phyloP scores from a whole-genome alignment of 2,329 filamentous ascomycete genomes.

The Penicillium aurantiogriseum region DNA sequence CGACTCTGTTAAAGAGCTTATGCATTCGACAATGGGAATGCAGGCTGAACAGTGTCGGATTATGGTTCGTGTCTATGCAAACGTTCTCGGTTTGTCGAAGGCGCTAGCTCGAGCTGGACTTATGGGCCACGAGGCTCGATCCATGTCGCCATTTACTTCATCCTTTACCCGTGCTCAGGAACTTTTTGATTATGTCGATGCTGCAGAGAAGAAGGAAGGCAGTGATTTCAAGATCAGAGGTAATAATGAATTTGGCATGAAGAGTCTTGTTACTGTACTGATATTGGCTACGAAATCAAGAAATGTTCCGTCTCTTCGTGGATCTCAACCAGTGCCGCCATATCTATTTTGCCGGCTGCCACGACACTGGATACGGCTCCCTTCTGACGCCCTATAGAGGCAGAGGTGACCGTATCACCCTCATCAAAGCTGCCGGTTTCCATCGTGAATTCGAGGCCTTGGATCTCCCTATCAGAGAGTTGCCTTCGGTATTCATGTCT shows the following conservation, averaged over 20 bases:
- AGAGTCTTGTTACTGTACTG: slow-evolving; percentile 15
- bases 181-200: slow-evolving; percentile 62
- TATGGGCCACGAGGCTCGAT: slow-evolving; percentile 55
- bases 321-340: slow-evolving; percentile 63
- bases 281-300: slow-evolving; percentile 17
- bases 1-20: slow-evolving; percentile 50
- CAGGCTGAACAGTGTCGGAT: slow-evolving; percentile 53
- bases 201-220: slow-evolving; percentile 60
- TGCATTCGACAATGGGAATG: slow-evolving; percentile 43
- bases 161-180: slow-evolving; percentile 58
- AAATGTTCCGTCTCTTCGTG: slow-evolving; percentile 49
- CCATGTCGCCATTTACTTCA: slow-evolving; percentile 55
- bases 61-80: slow-evolving; percentile 58
- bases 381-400: slow-evolving; percentile 55
- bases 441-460: slow-evolving; percentile 55
- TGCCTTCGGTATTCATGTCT: slow-evolving; percentile 55
- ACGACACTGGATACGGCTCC: slow-evolving; percentile 59
- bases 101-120: slow-evolving; percentile 51
- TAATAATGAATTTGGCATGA: slow-evolving; percentile 19
- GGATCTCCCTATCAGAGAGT: slow-evolving; percentile 51
- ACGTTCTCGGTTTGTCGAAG: slow-evolving; percentile 55
- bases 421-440: slow-evolving; percentile 53
- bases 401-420: slow-evolving; percentile 53
- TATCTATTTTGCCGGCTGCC: slow-evolving; percentile 63
- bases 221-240: slow-evolving; percentile 61